phyloP scores from a whole-genome alignment of 495 filamentous ascomycete genomes.

The Melanomma pulvis-pyrius region DNA sequence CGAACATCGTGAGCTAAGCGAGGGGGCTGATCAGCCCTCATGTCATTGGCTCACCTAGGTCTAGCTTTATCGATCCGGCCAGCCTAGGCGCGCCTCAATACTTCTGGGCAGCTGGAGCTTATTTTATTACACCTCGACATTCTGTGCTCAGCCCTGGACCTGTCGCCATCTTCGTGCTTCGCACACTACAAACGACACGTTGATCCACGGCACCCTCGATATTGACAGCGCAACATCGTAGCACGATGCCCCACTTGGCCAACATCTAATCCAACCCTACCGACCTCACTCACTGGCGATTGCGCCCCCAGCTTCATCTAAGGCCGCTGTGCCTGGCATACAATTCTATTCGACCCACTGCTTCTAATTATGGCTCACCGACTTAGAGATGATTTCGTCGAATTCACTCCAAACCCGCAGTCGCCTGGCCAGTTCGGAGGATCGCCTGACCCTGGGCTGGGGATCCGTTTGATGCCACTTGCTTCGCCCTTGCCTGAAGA shows the following conservation, averaged over 20 bases:
- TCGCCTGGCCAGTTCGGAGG: neutral
- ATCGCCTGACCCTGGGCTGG: neutral
- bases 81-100: neutral
- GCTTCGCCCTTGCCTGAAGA: slow-evolving; percentile 12
- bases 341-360: neutral
- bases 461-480: slow-evolving; percentile 10
- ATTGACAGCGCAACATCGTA: neutral
- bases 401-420: neutral
- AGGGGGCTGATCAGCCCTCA: neutral
- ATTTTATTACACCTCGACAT: neutral
- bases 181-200: neutral
- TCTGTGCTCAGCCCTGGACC: neutral
- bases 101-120: slow-evolving; percentile 1
- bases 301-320: neutral
- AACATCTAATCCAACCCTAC: neutral
- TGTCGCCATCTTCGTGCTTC: neutral
- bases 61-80: neutral
- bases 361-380: neutral
- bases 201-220: neutral
- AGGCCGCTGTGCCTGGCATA: neutral
- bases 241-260: neutral
- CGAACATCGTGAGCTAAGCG: neutral
- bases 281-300: neutral
- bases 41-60: neutral
- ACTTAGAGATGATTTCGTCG: neutral